Base-by-base conservation (phyloP, 192 early-diverging fungal genomes). In the Mortierella claussenii region DNA sequence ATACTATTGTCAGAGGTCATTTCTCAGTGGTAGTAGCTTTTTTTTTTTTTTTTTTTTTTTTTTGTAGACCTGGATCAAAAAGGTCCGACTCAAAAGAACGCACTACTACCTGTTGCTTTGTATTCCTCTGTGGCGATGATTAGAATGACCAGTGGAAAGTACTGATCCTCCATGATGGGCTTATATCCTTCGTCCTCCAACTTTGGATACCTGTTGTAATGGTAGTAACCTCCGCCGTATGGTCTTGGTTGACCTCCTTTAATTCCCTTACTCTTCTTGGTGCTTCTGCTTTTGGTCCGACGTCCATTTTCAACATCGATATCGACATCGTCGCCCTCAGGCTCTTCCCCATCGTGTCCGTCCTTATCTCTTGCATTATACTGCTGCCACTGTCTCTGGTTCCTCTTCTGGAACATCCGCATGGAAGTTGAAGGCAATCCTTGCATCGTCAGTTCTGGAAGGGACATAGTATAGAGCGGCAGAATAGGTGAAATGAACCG, bases 81-180 rank as follows among this genome's bases (percentile, higher is more conserved):
- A n/a, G n/a, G n/a, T n/a, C n/a, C n/a, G n/a, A n/a, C n/a, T n/a
- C n/a, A n/a, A n/a, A n/a, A n/a, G n/a, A n/a, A n/a, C n/a, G n/a
- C n/a, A n/a, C n/a, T n/a, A n/a, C n/a, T 65, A 57, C 73, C 73
- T 18, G 63, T 33, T 0, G 64, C 51, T 4, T 62, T 76, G 54
- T 67, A 66, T 54, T 67, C 58, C 24, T 76, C 61, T 21, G 65
- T 62, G 2, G 73, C 51, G 30, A 67, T 65, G 15, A 76, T 76
- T 18, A 76, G 30, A 21, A 76, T 67, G 46, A 76, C 73, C 3
- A 76, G 42, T 3, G 73, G 73, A 12, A 67, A 76, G 27, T 76
- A 76, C 59, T 76, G 73, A 28, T 76, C 73, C 20, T 76, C 73
- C 73, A 76, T 76, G 21, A 76, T 76, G 37, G 64, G 53, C n/a